Evolutionary conservation across 768 basidiomycete genomes (phyloP).

Genomic region (Lentinula edodes): DNA sequence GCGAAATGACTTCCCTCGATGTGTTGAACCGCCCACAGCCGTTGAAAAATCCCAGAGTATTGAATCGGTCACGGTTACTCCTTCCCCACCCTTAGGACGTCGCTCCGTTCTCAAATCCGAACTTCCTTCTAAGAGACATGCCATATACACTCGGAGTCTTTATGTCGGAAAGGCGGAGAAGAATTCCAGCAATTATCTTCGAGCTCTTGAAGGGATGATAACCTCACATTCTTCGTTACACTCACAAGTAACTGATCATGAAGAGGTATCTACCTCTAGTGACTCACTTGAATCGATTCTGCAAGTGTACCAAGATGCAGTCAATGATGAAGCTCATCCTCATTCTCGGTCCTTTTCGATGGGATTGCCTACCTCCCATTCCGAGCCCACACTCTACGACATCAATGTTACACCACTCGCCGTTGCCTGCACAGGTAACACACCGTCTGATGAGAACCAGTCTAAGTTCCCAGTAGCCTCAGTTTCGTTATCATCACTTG

Average conservation of each 20-base stretch:
- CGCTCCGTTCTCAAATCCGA: not conserved
- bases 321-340: not conserved
- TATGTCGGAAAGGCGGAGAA: not conserved
- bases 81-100: not conserved
- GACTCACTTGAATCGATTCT: slow-evolving; percentile 1
- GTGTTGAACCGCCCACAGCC: not conserved
- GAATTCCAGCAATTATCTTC: not conserved
- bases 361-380: not conserved
- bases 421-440: not conserved
- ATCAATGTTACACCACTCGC: not conserved
- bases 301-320: not conserved
- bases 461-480: not conserved
- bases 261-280: not conserved
- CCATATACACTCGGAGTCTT: slow-evolving; percentile 3
- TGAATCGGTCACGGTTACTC: not conserved
- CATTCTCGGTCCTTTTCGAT: not conserved
- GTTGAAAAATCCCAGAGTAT: not conserved
- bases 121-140: not conserved
- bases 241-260: not conserved
- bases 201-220: not conserved
- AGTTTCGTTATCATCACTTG: not conserved
- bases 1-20: not conserved
- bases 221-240: not conserved
- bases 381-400: not conserved
- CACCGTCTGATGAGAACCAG: not conserved